Evolutionary conservation across 805 yeast genomes (phyloP).

Genomic region (Yamadazyma ubonensis): DNA sequence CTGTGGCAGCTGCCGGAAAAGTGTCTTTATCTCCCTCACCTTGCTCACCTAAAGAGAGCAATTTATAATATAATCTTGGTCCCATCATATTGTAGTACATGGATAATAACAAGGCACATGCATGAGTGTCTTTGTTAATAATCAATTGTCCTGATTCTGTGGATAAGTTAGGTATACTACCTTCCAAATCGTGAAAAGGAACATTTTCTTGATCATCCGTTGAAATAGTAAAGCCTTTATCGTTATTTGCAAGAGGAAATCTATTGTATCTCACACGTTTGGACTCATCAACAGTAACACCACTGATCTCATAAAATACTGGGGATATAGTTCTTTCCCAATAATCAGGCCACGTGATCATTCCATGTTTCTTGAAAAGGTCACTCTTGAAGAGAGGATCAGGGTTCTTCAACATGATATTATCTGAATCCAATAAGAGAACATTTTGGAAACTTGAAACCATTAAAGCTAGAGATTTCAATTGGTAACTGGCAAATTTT

Average conservation of each 20-base stretch:
- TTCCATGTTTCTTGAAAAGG: constrained; percentile 29
- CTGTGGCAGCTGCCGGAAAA: constrained; percentile 34
- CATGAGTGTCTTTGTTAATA: constrained; percentile 57
- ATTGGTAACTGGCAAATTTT: constrained; percentile 63
- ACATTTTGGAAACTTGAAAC: constrained; percentile 35
- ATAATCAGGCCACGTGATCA: constrained; percentile 45
- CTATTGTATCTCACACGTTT: constrained; percentile 29
- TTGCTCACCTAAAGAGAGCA: constrained; percentile 54
- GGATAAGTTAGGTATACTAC: constrained; percentile 67
- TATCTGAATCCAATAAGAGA: constrained; percentile 36
- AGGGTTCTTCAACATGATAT: constrained; percentile 29
- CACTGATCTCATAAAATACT: constrained; percentile 35
- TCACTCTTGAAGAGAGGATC: constrained; percentile 29
- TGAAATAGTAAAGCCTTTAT: constrained; percentile 10
- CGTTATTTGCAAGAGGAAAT: constrained; percentile 22
- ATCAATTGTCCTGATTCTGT: constrained; percentile 70
- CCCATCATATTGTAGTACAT: constrained; percentile 68
- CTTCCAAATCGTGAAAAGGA: constrained; percentile 63
- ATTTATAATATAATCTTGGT: constrained; percentile 56
- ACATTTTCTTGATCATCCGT: constrained; percentile 19
- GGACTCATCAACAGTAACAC: constrained; percentile 26
- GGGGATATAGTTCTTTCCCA: constrained; percentile 42
- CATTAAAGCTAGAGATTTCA: constrained; percentile 55
- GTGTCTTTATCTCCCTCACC: constrained; percentile 43
- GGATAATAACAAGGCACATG: constrained; percentile 55